Percentiles rank a stretch among this genome's conserved stretches.
Conservation (phyloP, 176 grass and related monocot species). For the Cenchrus purpureus region DNA sequence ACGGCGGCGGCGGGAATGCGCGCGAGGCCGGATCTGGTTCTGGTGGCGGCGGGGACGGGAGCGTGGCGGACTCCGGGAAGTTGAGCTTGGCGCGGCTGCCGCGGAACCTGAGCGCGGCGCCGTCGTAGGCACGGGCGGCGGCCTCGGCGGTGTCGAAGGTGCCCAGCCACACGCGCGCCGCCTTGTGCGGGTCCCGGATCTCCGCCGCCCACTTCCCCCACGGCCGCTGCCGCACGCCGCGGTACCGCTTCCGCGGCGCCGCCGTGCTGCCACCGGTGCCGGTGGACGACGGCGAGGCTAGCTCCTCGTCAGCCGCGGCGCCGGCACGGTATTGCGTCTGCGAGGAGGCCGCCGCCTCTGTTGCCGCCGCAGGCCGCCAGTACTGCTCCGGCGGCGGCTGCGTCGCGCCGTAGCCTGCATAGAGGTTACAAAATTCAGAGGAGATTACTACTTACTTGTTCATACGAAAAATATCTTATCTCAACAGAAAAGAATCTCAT, state of each 20-base stretch:
- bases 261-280: constrained; percentile 10
- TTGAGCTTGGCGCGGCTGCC: constrained; percentile 78
- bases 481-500: neutral
- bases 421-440: neutral
- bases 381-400: neutral
- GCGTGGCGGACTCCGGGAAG: constrained; percentile 58
- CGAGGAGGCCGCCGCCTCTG: neutral
- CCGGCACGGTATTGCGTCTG: neutral
- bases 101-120: constrained; percentile 74
- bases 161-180: constrained; percentile 89
- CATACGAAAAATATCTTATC: neutral
- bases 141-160: constrained; percentile 85
- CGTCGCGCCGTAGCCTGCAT: constrained; percentile 20
- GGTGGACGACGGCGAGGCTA: constrained; percentile 19
- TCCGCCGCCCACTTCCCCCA: constrained; percentile 97
- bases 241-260: constrained; percentile 57
- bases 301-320: neutral
- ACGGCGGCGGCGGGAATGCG: neutral
- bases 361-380: neutral
- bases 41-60: neutral
- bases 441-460: neutral
- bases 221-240: constrained; percentile 83
- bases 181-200: constrained; percentile 81
- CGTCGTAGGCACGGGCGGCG: constrained; percentile 83
- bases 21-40: neutral